phyloP scores from a whole-genome alignment of 1,284 basidiomycete genomes.

The Schizopora paradoxa region DNA sequence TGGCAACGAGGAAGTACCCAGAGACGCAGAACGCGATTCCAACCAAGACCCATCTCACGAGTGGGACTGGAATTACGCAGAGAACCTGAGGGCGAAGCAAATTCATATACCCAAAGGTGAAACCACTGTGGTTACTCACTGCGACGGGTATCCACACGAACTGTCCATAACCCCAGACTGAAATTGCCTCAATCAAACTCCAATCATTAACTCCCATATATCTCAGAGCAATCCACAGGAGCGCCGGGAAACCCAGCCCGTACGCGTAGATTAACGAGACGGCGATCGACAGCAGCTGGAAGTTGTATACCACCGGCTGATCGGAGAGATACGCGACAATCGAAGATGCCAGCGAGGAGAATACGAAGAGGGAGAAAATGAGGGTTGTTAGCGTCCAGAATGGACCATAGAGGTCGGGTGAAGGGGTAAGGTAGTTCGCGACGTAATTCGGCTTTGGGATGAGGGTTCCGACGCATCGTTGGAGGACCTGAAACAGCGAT shows the following conservation, averaged over 20 bases:
- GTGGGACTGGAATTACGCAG: conserved; percentile 74
- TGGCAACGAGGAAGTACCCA: conserved; percentile 77
- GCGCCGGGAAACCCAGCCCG: conserved; percentile 71
- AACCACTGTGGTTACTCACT: conserved; percentile 36
- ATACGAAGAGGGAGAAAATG: conserved; percentile 86
- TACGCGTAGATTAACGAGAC: conserved; percentile 83
- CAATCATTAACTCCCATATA: conserved; percentile 85
- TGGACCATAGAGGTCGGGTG: conserved; percentile 77
- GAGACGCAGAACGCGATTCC: conserved; percentile 68
- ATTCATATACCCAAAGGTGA: neutral
- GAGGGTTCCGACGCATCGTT: conserved; percentile 68
- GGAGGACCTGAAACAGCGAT: conserved; percentile 44
- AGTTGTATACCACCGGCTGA: too few relatives aligned
- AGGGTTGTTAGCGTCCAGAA: conserved; percentile 95
- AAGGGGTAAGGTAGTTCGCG: conserved; percentile 57
- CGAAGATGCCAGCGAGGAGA: conserved; percentile 82
- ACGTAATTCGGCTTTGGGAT: conserved; percentile 59
- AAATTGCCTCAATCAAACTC: conserved; percentile 74
- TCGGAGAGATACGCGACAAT: conserved; percentile 78
- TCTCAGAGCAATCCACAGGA: conserved; percentile 74
- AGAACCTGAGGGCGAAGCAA: conserved; percentile 46
- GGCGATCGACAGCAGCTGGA: conserved; percentile 77
- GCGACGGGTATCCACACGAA: conserved; percentile 78
- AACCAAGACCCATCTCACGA: conserved; percentile 77
- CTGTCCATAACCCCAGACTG: conserved; percentile 70